Conservation (phyloP, 257 asterid species). For the Eustoma russellianum region DNA sequence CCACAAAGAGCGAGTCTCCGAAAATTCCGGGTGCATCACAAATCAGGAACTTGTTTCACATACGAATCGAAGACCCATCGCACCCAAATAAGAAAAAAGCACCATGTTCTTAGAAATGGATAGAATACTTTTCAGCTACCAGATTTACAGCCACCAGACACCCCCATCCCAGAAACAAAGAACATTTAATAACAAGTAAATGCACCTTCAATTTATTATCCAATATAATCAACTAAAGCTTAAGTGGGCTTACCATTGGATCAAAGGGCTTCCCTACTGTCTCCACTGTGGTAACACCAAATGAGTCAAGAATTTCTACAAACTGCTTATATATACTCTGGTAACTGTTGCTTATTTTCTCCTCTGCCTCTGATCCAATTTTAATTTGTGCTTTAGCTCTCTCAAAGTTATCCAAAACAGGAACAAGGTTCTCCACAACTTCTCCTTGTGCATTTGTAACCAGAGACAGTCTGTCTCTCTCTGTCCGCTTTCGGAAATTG, state of each 20-base stretch:
- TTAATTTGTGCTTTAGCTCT: slow-evolving; percentile 72
- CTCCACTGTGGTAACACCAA: slow-evolving; percentile 60
- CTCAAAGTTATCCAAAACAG: slow-evolving; percentile 83
- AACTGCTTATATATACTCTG: slow-evolving; percentile 75
- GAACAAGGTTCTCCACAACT: slow-evolving; percentile 58
- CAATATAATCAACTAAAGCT: background rate
- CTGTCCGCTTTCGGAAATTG: no score
- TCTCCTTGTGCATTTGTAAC: slow-evolving; percentile 87
- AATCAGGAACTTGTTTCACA: no score
- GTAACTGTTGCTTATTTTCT: slow-evolving; percentile 57
- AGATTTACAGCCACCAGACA: no score
- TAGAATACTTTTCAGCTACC: no score
- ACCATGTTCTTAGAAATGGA: no score
- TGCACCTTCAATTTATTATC: background rate
- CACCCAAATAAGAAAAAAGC: no score
- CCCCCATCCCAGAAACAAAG: background rate
- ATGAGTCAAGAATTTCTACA: slow-evolving; percentile 62
- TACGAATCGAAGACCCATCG: no score
- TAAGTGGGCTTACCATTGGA: slow-evolving; percentile 49
- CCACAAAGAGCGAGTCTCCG: no score
- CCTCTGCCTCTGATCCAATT: slow-evolving; percentile 74
- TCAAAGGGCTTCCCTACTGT: slow-evolving; percentile 63
- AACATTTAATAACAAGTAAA: background rate
- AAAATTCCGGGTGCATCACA: no score
- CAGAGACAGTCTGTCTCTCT: no score